Base-by-base conservation (phyloP, 31 red algal genomes). In the Asparagopsis taxiformis region DNA sequence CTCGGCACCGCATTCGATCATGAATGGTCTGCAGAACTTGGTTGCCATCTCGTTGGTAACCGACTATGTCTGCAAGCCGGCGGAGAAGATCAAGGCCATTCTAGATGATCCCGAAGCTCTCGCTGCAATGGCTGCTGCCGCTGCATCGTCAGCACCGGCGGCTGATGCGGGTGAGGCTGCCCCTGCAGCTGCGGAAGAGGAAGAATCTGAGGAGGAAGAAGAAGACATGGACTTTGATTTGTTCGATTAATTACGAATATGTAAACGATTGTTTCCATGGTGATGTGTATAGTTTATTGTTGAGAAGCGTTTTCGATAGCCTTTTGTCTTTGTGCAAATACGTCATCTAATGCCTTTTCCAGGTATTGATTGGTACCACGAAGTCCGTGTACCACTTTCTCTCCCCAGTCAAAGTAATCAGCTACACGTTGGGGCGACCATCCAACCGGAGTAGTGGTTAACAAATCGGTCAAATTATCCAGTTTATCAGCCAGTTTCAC, bases 31-130 rank as follows among this genome's bases (percentile, higher is more conserved):
- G 31, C 65, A 88, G 69, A 88, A 87, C 55, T 51, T 98, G 44
- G 82, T 94, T 31, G 85, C 87, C 0, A 73, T 93, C 46, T 87
- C 90, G 17, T 59, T 94, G 24, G 87, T 60, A 11, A 82, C 95
- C 25, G 94, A 93, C 50, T 98, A 98, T 56, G 70, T 61, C 20
- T 77, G 74, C 70, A 80, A 86, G 56, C 75, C 91, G 43, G 83
- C 95, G 32, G 78, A 84, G 59, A 76, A 87, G 37, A 80, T 98
- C 65, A 93, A 93, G 83, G 91, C 88, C 10, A 81, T 98, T 46
- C 66, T 98, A 13, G 91, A 90, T 51, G 84, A 98, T 67, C 95
- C 95, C 16, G 90, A 93, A 46, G 86, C 86, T 13, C 62, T 98
- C 28, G 95, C 91, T n/a, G 91, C 88, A 1, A 82, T 94, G 90